A percentile compares a stretch with the other conserved stretches of the same genome.
Conservation (phyloP, 169 alveolate species). For the Toxoplasma gondii region DNA sequence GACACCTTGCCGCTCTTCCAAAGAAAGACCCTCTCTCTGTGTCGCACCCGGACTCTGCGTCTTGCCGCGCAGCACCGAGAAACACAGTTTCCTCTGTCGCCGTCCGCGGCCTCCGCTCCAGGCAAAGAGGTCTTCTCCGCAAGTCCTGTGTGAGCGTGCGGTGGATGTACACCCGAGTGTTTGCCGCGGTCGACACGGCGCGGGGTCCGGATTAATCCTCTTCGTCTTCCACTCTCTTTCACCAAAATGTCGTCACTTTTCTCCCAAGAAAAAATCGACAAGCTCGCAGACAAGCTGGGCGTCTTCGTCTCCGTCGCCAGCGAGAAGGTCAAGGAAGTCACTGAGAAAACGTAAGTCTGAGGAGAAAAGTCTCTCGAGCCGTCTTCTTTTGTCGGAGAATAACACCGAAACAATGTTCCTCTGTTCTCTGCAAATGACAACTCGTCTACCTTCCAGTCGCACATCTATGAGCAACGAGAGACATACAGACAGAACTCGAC, state of each 20-base stretch:
- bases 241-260: conserved; percentile 5
- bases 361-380: neutral
- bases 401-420: neutral
- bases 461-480: neutral
- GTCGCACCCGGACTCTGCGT: too few species aligned
- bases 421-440: too few species aligned
- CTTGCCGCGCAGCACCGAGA: too few species aligned
- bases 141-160: too few species aligned
- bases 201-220: too few species aligned
- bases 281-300: conserved; percentile 42
- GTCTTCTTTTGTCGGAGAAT: neutral
- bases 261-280: conserved; percentile 39
- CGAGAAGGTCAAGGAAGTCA: conserved; percentile 60
- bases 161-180: too few species aligned
- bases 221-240: neutral
- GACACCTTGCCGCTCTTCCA: too few species aligned
- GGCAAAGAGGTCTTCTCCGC: too few species aligned
- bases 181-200: too few species aligned
- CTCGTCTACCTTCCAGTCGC: neutral
- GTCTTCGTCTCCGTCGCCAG: conserved; percentile 46
- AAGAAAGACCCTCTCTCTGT: too few species aligned
- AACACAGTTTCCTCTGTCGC: too few species aligned
- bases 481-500: neutral
- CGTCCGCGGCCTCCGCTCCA: too few species aligned
- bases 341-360: conserved; percentile 51